These are phyloP conservation scores for Vachellia collinsii DNA, from an alignment of 306 rosid genomes.

Conservation along the genomic window DNA sequence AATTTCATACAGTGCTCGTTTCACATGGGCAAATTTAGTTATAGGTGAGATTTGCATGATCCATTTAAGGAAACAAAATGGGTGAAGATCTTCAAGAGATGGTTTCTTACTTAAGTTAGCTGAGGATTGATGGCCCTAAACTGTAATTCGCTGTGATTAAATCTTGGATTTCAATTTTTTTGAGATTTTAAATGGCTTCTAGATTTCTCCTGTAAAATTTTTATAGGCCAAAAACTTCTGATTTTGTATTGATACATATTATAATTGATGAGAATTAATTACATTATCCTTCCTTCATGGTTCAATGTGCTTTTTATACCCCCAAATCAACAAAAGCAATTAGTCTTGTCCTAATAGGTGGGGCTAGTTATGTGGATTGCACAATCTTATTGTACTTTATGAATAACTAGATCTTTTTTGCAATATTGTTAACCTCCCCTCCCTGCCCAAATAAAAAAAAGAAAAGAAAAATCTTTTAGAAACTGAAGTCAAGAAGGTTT, in stretches of 20 bases:
- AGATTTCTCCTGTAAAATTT: background rate
- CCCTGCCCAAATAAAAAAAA: background rate
- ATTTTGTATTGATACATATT: background rate
- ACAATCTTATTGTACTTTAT: no score
- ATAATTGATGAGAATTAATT: background rate
- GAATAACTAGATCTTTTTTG: no score
- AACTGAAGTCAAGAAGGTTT: background rate
- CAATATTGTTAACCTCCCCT: no score
- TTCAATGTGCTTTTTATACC: background rate
- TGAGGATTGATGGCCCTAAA: conserved; percentile 1
- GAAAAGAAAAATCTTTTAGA: background rate
- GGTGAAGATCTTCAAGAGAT: background rate
- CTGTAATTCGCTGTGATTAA: background rate
- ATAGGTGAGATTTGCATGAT: background rate
- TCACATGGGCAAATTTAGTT: background rate
- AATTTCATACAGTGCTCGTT: background rate
- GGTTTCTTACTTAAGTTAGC: background rate
- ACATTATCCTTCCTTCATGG: background rate
- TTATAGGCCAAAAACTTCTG: background rate
- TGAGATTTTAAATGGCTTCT: background rate
- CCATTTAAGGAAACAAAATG: background rate
- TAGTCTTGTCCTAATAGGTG: background rate
- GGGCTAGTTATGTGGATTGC: background rate
- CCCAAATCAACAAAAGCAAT: background rate
- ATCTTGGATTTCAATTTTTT: background rate